Conservation (phyloP, 2,329 filamentous ascomycete genomes). For the Sporothrix pseudoabietina region DNA sequence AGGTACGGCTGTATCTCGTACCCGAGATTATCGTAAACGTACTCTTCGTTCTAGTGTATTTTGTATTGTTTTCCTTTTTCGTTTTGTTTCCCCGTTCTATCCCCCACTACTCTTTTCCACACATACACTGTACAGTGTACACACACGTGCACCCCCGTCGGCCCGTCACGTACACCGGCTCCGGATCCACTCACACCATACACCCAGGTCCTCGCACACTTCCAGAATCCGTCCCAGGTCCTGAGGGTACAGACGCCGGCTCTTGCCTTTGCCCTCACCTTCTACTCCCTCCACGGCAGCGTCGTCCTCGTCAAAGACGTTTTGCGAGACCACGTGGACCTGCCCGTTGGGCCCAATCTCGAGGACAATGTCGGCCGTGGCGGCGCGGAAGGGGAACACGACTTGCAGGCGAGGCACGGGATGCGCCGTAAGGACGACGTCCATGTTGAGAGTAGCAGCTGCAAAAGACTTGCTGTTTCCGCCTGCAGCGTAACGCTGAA, state of each 20-base stretch:
- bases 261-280: slow-evolving; percentile 38
- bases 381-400: slow-evolving; percentile 54
- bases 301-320: slow-evolving; percentile 47
- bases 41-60: background rate
- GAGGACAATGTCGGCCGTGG: slow-evolving; percentile 57
- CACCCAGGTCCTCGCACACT: slow-evolving; percentile 54
- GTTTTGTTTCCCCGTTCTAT: slow-evolving; percentile 10
- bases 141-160: background rate
- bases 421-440: slow-evolving; percentile 57
- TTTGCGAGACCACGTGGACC: slow-evolving; percentile 61
- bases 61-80: background rate
- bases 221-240: slow-evolving; percentile 52
- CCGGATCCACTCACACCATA: slow-evolving; percentile 58
- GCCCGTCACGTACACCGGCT: slow-evolving; percentile 38
- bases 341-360: slow-evolving; percentile 63
- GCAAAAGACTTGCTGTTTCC: background rate
- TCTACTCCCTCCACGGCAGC: slow-evolving; percentile 10
- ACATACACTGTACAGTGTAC: background rate
- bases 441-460: slow-evolving; percentile 42
- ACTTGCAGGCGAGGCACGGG: slow-evolving; percentile 54
- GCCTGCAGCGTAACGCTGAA: slow-evolving; percentile 33
- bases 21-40: background rate
- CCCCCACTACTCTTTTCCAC: background rate
- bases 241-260: slow-evolving; percentile 45
- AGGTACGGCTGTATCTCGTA: slow-evolving; percentile 1